phyloP scores from a whole-genome alignment of 2,329 filamentous ascomycete species.

The Aspergillus nomiae region DNA sequence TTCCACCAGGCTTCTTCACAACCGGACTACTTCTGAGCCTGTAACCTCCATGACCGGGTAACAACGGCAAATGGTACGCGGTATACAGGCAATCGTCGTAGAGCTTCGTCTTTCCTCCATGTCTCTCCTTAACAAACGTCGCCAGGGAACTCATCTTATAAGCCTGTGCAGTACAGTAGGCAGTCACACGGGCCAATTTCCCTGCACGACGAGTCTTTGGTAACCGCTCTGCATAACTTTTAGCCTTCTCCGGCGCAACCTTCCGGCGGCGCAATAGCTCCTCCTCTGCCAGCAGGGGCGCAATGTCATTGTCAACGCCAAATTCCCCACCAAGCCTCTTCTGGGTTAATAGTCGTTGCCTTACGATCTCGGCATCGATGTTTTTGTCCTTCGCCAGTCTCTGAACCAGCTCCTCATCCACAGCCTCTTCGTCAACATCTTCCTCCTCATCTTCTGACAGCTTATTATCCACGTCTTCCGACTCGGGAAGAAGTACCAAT shows the following conservation, averaged over 20 bases:
- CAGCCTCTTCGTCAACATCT: constrained; percentile 26
- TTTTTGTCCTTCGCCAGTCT: constrained; percentile 35
- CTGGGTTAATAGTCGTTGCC: constrained; percentile 35
- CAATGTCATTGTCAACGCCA: constrained; percentile 56
- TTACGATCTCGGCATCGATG: constrained; percentile 36
- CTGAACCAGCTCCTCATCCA: constrained; percentile 41
- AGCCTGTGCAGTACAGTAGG: constrained; percentile 92
- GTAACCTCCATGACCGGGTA: constrained; percentile 84
- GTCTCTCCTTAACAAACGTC: constrained; percentile 81
- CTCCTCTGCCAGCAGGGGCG: constrained; percentile 58
- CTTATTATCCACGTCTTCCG: constrained; percentile 41
- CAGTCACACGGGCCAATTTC: constrained; percentile 85
- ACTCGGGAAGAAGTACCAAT: constrained; percentile 89
- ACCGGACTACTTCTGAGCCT: constrained; percentile 87
- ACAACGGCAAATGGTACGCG: constrained; percentile 87
- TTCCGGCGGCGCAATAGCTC: constrained; percentile 60
- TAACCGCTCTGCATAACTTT: constrained; percentile 90
- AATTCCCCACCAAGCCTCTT: constrained; percentile 53
- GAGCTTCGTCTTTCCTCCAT: constrained; percentile 89
- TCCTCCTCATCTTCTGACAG: constrained; percentile 23
- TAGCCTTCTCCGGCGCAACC: constrained; percentile 59
- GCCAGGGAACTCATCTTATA: constrained; percentile 90
- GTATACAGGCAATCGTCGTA: constrained; percentile 98
- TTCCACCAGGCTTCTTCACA: constrained; percentile 88
- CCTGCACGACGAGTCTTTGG: constrained; percentile 86